Evolutionary conservation across 2,329 filamentous ascomycete genomes (phyloP), one percentile per base, ranked within the genome.

Genomic region (Podosphaera aphanis): DNA sequence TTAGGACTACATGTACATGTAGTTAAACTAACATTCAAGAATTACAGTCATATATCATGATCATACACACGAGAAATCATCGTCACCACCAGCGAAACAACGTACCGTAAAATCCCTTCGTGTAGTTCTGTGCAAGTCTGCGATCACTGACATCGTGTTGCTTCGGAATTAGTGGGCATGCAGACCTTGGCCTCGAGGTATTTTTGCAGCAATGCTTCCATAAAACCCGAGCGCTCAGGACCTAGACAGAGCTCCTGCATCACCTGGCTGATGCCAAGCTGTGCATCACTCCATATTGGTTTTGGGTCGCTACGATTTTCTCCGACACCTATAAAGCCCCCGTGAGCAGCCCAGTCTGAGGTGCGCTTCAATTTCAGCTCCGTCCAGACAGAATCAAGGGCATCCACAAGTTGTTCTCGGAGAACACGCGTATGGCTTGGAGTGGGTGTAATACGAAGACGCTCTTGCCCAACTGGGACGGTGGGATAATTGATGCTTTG

Each of bases 401-500:
- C 85, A 49, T 76, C 64, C 23, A 94, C 77, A 3, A 98, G 77
- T 56, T 93, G 76, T 52, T 92, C 80, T 50, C 85, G 83, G 64
- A 82, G 84, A 54, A 83, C 74, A 63, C 80, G 80, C 46, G 74
- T 75, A 62, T 98, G 90, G 38, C 90, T 90, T 0, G 90, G 90
- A 1, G 90, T 98, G 0, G 90, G 90, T 1, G 90, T 98, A 62
- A 98, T 84, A 53, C 90, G 81, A 47, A 98, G 78, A 48, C 90
- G 79, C 64, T 98, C 90, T 67, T 98, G 86, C n/a, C 90, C 90
- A 5, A 93, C 84, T 2, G 90, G 90, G 2, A 98, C 90, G 44
- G 90, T 98, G 2, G 90, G 90, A 64, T 95, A 95, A 67, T 98
- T 98, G 71, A 98, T 95, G 46, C 84, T 85, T 65, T 98, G 90